These are phyloP conservation scores for Kernera saxatilis DNA, from an alignment of 345 rosid species.

Conservation along the genomic window DNA sequence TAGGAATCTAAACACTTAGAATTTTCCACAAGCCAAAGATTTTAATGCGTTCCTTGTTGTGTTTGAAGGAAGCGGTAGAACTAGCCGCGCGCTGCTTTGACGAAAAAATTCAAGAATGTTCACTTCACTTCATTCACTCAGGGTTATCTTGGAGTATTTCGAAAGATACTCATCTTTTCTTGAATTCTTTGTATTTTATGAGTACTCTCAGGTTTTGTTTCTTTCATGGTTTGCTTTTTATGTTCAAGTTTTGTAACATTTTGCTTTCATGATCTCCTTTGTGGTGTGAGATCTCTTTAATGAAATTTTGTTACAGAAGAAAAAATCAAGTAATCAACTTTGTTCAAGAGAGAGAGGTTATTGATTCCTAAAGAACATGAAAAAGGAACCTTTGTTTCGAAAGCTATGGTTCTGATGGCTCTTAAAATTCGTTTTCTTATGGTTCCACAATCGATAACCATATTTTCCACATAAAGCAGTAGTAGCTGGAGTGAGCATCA, in stretches of 20 bases:
- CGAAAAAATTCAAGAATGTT: not conserved
- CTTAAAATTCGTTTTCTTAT: slow-evolving; percentile 39
- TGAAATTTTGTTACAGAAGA: not conserved
- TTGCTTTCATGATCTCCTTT: not conserved
- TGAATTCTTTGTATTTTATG: not conserved
- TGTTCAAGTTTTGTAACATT: too few relatives aligned
- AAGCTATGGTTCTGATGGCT: slow-evolving; percentile 25
- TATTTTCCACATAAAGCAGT: not conserved
- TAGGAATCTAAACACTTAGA: not conserved
- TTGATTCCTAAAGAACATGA: not conserved
- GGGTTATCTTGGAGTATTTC: not conserved
- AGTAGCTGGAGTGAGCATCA: not conserved
- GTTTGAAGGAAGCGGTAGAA: slow-evolving; percentile 15
- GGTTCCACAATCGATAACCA: slow-evolving; percentile 34
- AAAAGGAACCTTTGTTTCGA: not conserved
- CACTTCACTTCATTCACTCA: not conserved
- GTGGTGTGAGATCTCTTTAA: not conserved
- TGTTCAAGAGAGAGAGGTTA: not conserved
- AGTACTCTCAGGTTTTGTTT: not conserved
- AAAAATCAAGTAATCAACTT: too few relatives aligned
- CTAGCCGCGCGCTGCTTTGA: not conserved
- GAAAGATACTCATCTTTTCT: too few relatives aligned
- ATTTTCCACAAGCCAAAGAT: not conserved
- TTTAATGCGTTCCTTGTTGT: not conserved
- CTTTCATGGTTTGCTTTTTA: not conserved